phyloP scores from a whole-genome alignment of 805 yeast genomes.

The Wickerhamomyces sydowiorum region DNA sequence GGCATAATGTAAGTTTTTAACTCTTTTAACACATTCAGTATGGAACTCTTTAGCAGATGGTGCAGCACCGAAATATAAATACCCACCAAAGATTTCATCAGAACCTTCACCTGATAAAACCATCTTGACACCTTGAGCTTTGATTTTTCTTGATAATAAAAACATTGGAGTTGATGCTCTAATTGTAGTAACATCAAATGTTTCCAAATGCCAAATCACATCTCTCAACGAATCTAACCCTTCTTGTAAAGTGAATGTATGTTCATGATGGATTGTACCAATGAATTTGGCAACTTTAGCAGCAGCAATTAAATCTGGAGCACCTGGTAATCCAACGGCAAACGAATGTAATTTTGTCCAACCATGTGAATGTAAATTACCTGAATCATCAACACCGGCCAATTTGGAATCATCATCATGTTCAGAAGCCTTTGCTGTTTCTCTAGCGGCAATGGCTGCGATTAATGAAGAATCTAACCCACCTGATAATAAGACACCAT shows the following conservation, averaged over 20 bases:
- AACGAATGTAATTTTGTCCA: conserved; percentile 89
- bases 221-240: conserved; percentile 95
- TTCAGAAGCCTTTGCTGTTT: conserved; percentile 68
- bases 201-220: conserved; percentile 93
- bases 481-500: conserved; percentile 95
- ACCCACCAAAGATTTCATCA: conserved; percentile 98
- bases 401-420: conserved; percentile 49
- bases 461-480: conserved; percentile 96
- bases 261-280: conserved; percentile 96
- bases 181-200: conserved; percentile 97
- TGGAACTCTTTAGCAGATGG: conserved; percentile 94
- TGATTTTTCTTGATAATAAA: conserved; percentile 89
- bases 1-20: conserved; percentile 93
- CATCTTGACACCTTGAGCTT: conserved; percentile 99
- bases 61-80: conserved; percentile 94
- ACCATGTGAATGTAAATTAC: conserved; percentile 72
- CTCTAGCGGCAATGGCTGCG: conserved; percentile 96
- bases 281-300: conserved; percentile 93
- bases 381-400: conserved; percentile 89
- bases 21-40: conserved; percentile 90
- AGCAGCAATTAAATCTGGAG: conserved; percentile 97
- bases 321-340: conserved; percentile 95
- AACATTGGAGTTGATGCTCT: conserved; percentile 99
- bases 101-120: conserved; percentile 98
- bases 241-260: conserved; percentile 93